Evolutionary conservation across 192 early-diverging fungal species (phyloP), one percentile per base, ranked within the genome.

Genomic region (Entomortierella parvispora): DNA sequence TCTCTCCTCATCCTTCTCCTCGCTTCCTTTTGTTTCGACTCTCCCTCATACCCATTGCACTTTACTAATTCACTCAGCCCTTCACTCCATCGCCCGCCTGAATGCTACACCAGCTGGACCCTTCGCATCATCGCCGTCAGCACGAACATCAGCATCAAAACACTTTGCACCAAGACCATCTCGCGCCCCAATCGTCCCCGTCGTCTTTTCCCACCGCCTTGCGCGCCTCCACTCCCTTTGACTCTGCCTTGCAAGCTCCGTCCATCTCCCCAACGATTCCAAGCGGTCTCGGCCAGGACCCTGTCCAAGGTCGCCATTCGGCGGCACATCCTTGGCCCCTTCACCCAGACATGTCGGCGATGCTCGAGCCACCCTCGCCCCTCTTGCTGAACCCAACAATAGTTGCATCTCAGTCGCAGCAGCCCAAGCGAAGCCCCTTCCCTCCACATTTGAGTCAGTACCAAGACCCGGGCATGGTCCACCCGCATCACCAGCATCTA

Each of bases 51-150:
- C n/a, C n/a, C 34, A 23, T n/a, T 10, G 12, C 46, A 20, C 22
- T 48, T 51, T 14, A 23, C 15, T 32, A 2, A n/a, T 52, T 32
- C 9, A 17, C 33, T 8, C 26, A 18, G 22, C n/a, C 10, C 7
- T 50, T 45, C 15, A 14, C 22, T 40, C 33, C 23, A 5, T n/a
- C 17, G 18, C 20, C 12, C n/a, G n/a, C 28, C 28, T 65, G 61
- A 28, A 75, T 75, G 71, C 71, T 66, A 31, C 63, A 75, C 65
- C 63, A 62, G 44, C 58, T 54, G 40, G 58, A 75, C 47, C 3
- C 63, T 3, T 54, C 43, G 53, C 62, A 23, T 32, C 71, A 61
- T 33, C 61, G 47, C 7, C 62, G 66, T 20, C 62, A 65, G 48
- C 70, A 53, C 3, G 29, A 55, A 6, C 58, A 47, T 0, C 49